These are phyloP conservation scores for Sporisorium iseilematis-ciliati DNA, from an alignment of 1,284 basidiomycete species.

Conservation along the genomic window DNA sequence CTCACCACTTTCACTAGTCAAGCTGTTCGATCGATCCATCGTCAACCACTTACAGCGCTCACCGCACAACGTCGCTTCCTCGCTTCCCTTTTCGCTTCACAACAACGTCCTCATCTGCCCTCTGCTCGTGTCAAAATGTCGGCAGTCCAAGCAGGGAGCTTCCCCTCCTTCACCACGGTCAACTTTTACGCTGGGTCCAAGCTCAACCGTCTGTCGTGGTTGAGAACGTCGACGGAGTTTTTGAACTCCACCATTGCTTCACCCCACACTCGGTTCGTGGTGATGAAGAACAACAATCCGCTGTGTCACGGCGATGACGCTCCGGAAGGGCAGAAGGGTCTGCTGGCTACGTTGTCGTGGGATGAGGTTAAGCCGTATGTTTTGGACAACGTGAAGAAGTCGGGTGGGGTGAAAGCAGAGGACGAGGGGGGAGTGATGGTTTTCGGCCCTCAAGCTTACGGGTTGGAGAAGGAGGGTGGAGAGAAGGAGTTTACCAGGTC, in stretches of 20 bases:
- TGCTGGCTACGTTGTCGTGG: conserved; percentile 65
- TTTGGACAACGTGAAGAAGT: conserved; percentile 39
- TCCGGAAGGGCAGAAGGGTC: conserved; percentile 29
- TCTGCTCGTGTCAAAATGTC: conserved; percentile 15
- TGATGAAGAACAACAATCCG: conserved; percentile 67
- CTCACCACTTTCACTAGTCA: not conserved
- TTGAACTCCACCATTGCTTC: conserved; percentile 66
- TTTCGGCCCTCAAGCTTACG: conserved; percentile 60
- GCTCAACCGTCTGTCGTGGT: conserved; percentile 68
- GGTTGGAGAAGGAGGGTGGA: conserved; percentile 17
- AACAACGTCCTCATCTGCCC: not conserved
- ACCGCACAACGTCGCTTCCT: not conserved
- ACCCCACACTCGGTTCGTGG: conserved; percentile 64
- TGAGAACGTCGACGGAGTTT: conserved; percentile 65
- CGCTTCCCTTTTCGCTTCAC: not conserved
- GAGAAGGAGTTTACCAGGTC: conserved; percentile 43
- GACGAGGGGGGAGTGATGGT: conserved; percentile 23
- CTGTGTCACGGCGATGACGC: conserved; percentile 50
- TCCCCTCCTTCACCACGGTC: conserved; percentile 51
- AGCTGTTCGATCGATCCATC: conserved; percentile 31
- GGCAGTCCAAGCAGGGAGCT: conserved; percentile 12
- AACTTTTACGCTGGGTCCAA: conserved; percentile 64
- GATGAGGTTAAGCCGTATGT: conserved; percentile 61
- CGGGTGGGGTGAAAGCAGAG: conserved; percentile 22
- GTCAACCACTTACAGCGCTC: conserved; percentile 5